These are phyloP conservation scores for Penicillium crustosum DNA, from an alignment of 2,329 filamentous ascomycete species.

Conservation along the genomic window DNA sequence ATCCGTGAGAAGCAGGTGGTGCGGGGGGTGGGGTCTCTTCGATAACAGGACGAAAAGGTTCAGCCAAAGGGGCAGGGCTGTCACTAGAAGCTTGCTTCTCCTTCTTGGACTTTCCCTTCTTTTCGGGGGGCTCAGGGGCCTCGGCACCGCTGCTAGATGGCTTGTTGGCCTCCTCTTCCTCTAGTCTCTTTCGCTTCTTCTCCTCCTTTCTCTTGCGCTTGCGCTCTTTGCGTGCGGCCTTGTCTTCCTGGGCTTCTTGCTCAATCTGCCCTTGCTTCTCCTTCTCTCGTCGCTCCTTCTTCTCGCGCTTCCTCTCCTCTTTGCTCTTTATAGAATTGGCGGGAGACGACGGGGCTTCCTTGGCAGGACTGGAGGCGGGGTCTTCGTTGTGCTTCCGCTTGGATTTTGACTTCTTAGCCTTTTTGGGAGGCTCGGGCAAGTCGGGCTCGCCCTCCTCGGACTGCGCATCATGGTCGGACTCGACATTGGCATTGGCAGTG, in stretches of 20 bases:
- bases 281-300: slow-evolving; percentile 11
- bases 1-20: neutral
- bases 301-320: slow-evolving; percentile 10
- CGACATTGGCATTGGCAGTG: neutral
- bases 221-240: neutral
- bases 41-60: neutral
- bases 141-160: neutral
- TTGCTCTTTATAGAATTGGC: neutral
- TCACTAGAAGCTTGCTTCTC: neutral
- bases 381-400: neutral
- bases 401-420: slow-evolving; percentile 1
- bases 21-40: neutral
- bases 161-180: neutral
- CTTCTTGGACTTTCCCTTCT: slow-evolving; percentile 4
- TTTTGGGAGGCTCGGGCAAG: neutral
- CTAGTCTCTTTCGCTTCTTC: slow-evolving; percentile 3
- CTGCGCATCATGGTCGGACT: neutral
- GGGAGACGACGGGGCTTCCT: neutral
- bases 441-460: neutral
- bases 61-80: neutral
- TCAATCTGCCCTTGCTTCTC: slow-evolving; percentile 1
- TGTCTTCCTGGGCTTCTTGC: neutral
- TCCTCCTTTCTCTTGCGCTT: slow-evolving; percentile 6
- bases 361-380: neutral
- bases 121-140: neutral